Evolutionary conservation across 208 protist species (phyloP).

Genomic region (Acanthamoeba sp.): DNA sequence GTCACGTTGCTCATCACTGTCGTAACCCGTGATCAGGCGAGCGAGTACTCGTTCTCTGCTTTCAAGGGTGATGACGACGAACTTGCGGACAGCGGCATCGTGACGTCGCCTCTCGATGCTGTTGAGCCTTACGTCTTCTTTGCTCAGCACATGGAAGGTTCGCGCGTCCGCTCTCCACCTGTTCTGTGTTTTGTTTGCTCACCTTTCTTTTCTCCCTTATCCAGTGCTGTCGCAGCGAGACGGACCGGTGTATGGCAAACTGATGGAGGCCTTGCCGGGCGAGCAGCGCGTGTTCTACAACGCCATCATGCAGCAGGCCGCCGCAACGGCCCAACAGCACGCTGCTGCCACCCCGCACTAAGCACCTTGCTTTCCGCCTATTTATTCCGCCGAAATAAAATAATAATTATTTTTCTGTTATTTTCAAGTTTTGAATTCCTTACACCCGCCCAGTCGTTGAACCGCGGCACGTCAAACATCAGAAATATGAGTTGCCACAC

Average conservation of each 20-base stretch:
- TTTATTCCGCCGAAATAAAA: neutral
- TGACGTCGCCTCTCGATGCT: conserved; percentile 26
- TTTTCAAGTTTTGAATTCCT: no score
- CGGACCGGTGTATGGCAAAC: neutral
- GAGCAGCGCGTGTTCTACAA: conserved; percentile 49
- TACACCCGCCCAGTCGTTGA: no score
- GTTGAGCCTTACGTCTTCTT: conserved; percentile 35
- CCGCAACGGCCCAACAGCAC: conserved; percentile 81
- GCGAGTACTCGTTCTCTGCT: conserved; percentile 18
- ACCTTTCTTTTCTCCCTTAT: no score
- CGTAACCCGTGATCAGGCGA: neutral
- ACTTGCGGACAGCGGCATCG: neutral
- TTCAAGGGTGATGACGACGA: conserved; percentile 60
- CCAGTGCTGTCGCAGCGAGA: conserved; percentile 37
- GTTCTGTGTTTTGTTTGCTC: neutral
- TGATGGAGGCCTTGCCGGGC: neutral
- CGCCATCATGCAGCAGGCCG: conserved; percentile 37
- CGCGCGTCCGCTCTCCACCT: neutral
- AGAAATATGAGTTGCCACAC: no score
- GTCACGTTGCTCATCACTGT: neutral
- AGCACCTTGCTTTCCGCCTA: neutral
- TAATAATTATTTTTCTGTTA: neutral
- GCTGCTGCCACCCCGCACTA: neutral
- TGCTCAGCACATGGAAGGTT: neutral
- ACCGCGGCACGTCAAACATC: neutral